Evolutionary conservation across 352 stramenopile species (phyloP), one percentile per base, ranked within the genome.

Genomic region (Phytopythium litorale): DNA sequence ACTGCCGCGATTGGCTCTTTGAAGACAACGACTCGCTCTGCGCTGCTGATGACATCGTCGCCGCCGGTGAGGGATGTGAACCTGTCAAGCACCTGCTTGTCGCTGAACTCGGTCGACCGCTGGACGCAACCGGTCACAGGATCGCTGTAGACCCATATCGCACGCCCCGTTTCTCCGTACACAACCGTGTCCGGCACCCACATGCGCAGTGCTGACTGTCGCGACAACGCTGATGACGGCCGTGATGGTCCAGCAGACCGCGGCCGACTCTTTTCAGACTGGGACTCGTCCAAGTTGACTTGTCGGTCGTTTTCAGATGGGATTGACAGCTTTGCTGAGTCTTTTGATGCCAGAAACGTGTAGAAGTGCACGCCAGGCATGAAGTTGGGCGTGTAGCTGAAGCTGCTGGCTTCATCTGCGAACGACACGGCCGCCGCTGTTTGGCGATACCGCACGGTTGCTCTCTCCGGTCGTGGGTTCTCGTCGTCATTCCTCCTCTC

Each of bases 351-450:
- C n/a, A 92, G 67, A 46, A 92, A 88, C 0, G 84, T 87, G 58
- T 88, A 92, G 51, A 92, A 92, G 55, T 92, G 81, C 21, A 87
- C 72, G 18, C 83, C 84, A n/a, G 81, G 84, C 71, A 92, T 85
- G 54, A 92, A 87, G 61, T 77, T 88, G 23, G 60, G 59, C 19
- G 81, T 61, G 63, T 92, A 92, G 15, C 63, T 63, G 40, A 92
- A 90, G 6, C 63, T 55, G 6, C 69, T 81, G 16, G 68, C 50
- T 6, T 67, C 56, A 18, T 92, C 83, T 2, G 64, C 64, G 54
- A 87, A 91, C n/a, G 83, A 92, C 19, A 89, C 72, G 15, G 84
- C 73, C 3, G 75, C 71, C 0, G 76, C 83, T 19, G 87, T 62
- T 32, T 69, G 75, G 0, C 79, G 78, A 64, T 92, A 92, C 0